Conservation (phyloP, 208 protist genomes). For the Trichomonas gallinae region DNA sequence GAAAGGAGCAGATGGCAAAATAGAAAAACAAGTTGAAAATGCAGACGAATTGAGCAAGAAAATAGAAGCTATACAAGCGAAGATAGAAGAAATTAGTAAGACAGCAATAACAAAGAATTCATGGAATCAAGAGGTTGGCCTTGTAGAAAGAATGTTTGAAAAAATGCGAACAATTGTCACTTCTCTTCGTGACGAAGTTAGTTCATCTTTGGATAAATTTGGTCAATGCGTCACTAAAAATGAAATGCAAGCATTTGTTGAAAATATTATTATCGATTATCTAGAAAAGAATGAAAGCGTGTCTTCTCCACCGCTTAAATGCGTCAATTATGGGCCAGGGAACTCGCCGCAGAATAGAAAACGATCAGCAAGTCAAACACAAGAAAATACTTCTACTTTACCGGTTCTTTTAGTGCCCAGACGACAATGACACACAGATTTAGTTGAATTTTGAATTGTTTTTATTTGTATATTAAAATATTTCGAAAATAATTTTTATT, state of each 20-base stretch:
- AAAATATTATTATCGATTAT: neutral
- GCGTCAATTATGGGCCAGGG: neutral
- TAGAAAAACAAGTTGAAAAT: neutral
- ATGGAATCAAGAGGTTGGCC: neutral
- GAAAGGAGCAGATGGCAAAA: neutral
- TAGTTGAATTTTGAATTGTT: too few relatives aligned
- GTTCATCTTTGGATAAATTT: neutral
- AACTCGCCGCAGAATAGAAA: neutral
- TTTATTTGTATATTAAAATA: too few relatives aligned
- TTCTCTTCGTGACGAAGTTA: neutral
- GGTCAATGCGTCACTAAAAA: neutral
- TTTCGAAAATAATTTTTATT: too few relatives aligned
- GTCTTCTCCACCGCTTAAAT: neutral
- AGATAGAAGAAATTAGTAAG: neutral
- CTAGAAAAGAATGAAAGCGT: neutral
- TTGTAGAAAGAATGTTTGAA: constrained; percentile 15
- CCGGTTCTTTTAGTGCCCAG: neutral
- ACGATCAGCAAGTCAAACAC: neutral
- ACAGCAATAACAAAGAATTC: neutral
- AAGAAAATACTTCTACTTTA: neutral
- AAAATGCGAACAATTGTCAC: neutral
- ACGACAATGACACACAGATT: too few relatives aligned
- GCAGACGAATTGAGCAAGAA: neutral
- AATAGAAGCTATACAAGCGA: neutral
- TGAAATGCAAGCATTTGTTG: neutral